Evolutionary conservation across 345 rosid genomes (phyloP).

Genomic region (Ricinus communis): DNA sequence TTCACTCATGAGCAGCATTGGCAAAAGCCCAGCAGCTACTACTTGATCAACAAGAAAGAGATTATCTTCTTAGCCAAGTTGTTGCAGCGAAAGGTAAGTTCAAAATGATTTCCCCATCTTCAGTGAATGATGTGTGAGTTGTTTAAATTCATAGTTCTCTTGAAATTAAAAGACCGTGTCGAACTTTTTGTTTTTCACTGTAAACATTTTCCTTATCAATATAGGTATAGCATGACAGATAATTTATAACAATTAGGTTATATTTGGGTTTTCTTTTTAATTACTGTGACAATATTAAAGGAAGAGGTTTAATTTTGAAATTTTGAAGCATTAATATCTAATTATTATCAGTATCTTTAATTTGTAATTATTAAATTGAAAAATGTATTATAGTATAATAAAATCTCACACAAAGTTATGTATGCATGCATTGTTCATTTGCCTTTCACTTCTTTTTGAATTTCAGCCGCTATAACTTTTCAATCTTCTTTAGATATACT

Average conservation of each 20-base stretch:
- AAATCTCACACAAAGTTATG: no score
- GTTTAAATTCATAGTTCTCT: background rate
- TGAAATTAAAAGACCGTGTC: no score
- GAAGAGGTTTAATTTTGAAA: no score
- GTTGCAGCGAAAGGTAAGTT: slow-evolving; percentile 78
- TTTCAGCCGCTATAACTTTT: background rate
- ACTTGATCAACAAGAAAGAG: slow-evolving; percentile 86
- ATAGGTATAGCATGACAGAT: background rate
- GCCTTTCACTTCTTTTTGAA: background rate
- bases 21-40: slow-evolving; percentile 92
- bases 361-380: no score
- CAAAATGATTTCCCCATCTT: background rate
- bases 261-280: no score
- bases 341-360: no score
- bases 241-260: no score
- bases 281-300: no score
- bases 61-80: slow-evolving; percentile 79
- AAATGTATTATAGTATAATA: no score
- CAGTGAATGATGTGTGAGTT: background rate
- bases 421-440: background rate
- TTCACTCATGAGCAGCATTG: slow-evolving; percentile 60
- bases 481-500: background rate
- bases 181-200: no score
- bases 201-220: no score
- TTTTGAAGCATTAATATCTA: no score